A percentile compares a stretch with the other conserved stretches of the same genome.
Conservation (phyloP, 208 protist species). For the Wallacemonas sp. region DNA sequence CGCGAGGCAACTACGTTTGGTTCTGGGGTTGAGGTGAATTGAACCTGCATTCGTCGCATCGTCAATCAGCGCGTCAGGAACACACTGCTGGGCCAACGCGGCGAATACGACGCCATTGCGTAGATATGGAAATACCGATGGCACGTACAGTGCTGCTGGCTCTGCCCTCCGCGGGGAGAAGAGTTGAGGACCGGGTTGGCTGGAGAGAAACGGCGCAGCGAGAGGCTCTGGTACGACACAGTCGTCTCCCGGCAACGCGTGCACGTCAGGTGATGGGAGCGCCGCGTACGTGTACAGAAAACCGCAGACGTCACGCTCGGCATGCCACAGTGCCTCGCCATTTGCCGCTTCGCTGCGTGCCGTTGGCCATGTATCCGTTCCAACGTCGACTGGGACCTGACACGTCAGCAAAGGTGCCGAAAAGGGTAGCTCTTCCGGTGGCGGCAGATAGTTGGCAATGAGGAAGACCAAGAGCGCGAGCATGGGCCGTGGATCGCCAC, state of each 20-base stretch:
- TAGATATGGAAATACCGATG: slow-evolving; percentile 78
- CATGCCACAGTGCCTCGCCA: slow-evolving; percentile 23
- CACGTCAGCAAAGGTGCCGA: slow-evolving; percentile 31
- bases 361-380: not conserved
- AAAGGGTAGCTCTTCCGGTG: slow-evolving; percentile 34
- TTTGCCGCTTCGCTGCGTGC: not conserved
- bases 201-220: slow-evolving; percentile 53
- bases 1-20: slow-evolving; percentile 43
- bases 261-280: slow-evolving; percentile 47
- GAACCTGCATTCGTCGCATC: not conserved
- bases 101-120: slow-evolving; percentile 70
- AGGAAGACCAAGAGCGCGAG: slow-evolving; percentile 50
- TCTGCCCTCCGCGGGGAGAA: slow-evolving; percentile 20
- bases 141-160: slow-evolving; percentile 53
- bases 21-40: slow-evolving; percentile 53
- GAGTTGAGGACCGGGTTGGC: slow-evolving; percentile 16
- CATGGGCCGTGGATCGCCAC: slow-evolving; percentile 20
- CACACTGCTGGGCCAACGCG: slow-evolving; percentile 32
- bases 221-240: slow-evolving; percentile 49
- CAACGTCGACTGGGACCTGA: slow-evolving; percentile 34
- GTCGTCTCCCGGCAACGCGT: slow-evolving; percentile 65
- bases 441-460: slow-evolving; percentile 44
- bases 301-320: slow-evolving; percentile 45
- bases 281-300: slow-evolving; percentile 48
- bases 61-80: not conserved